Conservation (phyloP, 495 filamentous ascomycete species). For the Penicillium angulare region DNA sequence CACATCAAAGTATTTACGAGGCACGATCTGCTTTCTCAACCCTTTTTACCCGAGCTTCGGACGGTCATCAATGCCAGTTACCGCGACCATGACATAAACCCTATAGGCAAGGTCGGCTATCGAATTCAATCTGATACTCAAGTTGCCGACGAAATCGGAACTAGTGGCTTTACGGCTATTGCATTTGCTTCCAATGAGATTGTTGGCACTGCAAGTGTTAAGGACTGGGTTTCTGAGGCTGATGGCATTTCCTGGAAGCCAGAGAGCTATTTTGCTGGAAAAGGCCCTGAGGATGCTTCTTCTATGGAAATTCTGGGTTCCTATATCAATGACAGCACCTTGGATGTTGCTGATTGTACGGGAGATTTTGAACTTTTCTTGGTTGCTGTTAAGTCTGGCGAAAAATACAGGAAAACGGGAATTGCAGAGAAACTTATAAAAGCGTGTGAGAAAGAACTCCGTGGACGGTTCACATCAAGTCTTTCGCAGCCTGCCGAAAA, state of each 20-base stretch:
- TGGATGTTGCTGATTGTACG: not conserved
- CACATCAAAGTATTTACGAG: not conserved
- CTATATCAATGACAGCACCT: not conserved
- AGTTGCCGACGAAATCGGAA: not conserved
- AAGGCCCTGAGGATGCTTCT: not conserved
- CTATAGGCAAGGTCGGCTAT: not conserved
- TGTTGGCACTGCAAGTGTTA: not conserved
- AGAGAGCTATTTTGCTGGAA: not conserved
- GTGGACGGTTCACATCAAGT: not conserved
- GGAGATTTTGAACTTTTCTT: not conserved
- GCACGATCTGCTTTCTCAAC: not conserved
- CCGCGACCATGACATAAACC: not conserved
- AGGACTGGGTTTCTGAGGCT: not conserved
- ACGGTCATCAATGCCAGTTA: not conserved
- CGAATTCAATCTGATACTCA: not conserved
- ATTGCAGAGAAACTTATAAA: not conserved
- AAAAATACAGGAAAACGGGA: not conserved
- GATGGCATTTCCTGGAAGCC: not conserved
- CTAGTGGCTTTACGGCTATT: not conserved
- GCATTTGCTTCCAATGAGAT: not conserved
- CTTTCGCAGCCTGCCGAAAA: no score
- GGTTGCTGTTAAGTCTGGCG: not conserved
- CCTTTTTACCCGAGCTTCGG: not conserved
- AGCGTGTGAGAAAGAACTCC: not conserved
- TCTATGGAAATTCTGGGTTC: not conserved